Evolutionary conservation across 257 asterid genomes (phyloP).

Genomic region (Fraxinus pennsylvanica): DNA sequence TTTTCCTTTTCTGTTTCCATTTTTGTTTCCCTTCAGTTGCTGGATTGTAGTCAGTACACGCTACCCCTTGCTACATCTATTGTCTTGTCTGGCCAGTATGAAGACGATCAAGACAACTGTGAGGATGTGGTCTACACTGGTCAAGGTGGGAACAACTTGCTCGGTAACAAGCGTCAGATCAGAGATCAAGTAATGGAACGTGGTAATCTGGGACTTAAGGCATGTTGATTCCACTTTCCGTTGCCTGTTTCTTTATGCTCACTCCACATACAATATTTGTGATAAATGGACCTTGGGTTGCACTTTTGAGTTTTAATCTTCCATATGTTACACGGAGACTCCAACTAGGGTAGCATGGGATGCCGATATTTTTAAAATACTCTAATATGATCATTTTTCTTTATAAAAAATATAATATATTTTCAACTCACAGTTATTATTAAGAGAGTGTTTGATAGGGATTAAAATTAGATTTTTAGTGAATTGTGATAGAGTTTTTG

Average conservation of each 20-base stretch:
- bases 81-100: slow-evolving; percentile 89
- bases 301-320: background rate
- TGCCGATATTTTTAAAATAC: too few relatives aligned
- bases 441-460: too few relatives aligned
- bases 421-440: too few relatives aligned
- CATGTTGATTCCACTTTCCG: slow-evolving; percentile 27
- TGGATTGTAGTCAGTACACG: slow-evolving; percentile 40
- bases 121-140: slow-evolving; percentile 86
- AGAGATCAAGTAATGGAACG: slow-evolving; percentile 62
- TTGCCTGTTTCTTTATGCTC: slow-evolving; percentile 6
- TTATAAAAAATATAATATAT: too few relatives aligned
- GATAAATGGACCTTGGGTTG: background rate
- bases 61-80: slow-evolving; percentile 71
- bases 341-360: too few relatives aligned
- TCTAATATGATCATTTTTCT: too few relatives aligned
- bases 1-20: slow-evolving; percentile 6
- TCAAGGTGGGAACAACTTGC: slow-evolving; percentile 85
- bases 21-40: slow-evolving; percentile 25
- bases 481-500: too few relatives aligned
- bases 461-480: too few relatives aligned
- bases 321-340: background rate
- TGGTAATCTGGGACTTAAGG: slow-evolving; percentile 88
- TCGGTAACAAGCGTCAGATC: slow-evolving; percentile 69
- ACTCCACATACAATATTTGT: background rate
- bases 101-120: slow-evolving; percentile 77